Percentiles rank a stretch among this genome's conserved stretches.
phyloP scores from a whole-genome alignment of 192 early-diverging fungal species.

The Umbelopsis isabellina region DNA sequence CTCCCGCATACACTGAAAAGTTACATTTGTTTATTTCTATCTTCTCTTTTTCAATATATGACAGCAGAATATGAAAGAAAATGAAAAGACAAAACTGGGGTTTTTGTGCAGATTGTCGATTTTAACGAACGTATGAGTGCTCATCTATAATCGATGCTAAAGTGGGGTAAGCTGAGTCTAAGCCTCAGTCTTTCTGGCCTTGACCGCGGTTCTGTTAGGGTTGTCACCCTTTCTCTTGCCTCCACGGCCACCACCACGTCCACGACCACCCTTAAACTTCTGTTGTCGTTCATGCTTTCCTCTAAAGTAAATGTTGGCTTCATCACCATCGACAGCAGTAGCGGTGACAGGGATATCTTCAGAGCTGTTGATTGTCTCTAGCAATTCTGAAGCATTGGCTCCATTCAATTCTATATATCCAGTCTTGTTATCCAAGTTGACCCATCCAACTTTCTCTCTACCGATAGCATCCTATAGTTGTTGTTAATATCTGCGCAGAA shows the following conservation, averaged over 20 bases:
- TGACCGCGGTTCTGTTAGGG: conserved; percentile 7
- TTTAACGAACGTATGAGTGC: too few relatives aligned
- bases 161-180: not conserved
- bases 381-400: conserved; percentile 5
- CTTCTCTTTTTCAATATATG: too few relatives aligned
- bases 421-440: not conserved
- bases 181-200: conserved; percentile 9
- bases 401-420: conserved; percentile 5
- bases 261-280: not conserved
- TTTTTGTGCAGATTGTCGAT: too few relatives aligned
- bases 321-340: conserved; percentile 3
- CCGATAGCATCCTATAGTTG: not conserved
- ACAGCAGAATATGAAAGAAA: too few relatives aligned
- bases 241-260: not conserved
- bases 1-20: too few relatives aligned
- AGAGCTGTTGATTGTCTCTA: not conserved
- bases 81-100: too few relatives aligned
- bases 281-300: not conserved
- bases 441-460: not conserved
- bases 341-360: not conserved
- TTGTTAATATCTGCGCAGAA: not conserved
- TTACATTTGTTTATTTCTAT: too few relatives aligned
- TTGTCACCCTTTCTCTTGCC: conserved; percentile 15
- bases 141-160: not conserved
- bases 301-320: not conserved